Conservation (phyloP, 1,284 basidiomycete genomes). For the Fomitopsis palustris region DNA sequence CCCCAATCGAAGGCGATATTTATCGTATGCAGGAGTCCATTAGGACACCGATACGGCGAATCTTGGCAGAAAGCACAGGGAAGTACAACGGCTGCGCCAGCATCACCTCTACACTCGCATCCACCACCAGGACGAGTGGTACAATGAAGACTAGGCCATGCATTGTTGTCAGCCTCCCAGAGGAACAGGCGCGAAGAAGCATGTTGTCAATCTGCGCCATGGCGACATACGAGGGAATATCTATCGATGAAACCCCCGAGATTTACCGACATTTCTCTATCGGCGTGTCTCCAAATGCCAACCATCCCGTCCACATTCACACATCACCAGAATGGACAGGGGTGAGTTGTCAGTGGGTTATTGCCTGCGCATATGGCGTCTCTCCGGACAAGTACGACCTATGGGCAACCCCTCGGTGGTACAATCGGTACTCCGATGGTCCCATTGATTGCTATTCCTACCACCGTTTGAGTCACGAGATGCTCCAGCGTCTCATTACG, state of each 20-base stretch:
- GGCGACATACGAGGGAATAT: neutral
- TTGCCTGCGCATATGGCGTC: neutral
- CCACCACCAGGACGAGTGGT: neutral
- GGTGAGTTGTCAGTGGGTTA: neutral
- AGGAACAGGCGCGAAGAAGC: neutral
- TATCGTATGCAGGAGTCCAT: neutral
- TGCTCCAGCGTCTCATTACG: too few relatives aligned
- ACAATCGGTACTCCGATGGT: too few relatives aligned
- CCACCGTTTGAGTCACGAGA: too few relatives aligned
- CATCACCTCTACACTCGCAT: neutral
- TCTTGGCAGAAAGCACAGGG: neutral
- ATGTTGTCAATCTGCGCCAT: neutral
- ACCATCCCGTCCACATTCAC: neutral
- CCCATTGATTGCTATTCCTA: too few relatives aligned
- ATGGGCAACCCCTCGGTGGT: too few relatives aligned
- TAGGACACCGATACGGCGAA: neutral
- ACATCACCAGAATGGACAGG: neutral
- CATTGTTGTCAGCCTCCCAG: neutral
- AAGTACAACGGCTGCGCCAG: neutral
- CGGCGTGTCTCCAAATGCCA: neutral
- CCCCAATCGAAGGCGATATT: neutral
- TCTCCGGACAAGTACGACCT: too few relatives aligned
- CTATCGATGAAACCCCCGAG: neutral
- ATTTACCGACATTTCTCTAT: neutral
- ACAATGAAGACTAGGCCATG: neutral